Conservation (phyloP, 306 rosid genomes). For the Trifolium fragiferum region DNA sequence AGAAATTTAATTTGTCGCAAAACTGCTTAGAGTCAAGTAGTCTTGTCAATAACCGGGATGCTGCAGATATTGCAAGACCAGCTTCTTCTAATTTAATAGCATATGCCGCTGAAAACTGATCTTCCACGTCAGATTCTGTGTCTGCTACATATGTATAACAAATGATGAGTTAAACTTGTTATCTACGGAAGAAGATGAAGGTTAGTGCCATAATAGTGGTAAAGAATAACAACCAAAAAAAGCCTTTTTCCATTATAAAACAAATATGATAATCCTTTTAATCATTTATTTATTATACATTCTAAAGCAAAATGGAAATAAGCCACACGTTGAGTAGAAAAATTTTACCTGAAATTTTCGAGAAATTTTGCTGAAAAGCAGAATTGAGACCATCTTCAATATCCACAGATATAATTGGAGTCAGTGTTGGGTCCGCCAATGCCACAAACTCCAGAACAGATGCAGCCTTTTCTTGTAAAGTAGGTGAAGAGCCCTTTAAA, state of each 20-base stretch:
- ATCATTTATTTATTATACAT: slow-evolving; percentile 16
- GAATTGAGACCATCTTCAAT: slow-evolving; percentile 70
- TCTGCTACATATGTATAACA: slow-evolving; percentile 38
- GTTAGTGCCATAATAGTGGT: not conserved
- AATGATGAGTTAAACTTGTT: slow-evolving; percentile 32
- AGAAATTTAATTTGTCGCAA: slow-evolving; percentile 49
- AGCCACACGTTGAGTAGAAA: not conserved
- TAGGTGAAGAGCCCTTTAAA: slow-evolving; percentile 66
- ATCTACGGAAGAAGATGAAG: slow-evolving; percentile 19
- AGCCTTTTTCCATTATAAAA: not conserved
- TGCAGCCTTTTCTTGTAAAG: slow-evolving; percentile 78
- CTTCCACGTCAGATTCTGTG: slow-evolving; percentile 61
- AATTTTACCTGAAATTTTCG: slow-evolving; percentile 57
- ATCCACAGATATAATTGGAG: slow-evolving; percentile 50
- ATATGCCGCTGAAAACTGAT: slow-evolving; percentile 61
- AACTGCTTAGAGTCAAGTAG: slow-evolving; percentile 63
- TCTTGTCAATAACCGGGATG: slow-evolving; percentile 72
- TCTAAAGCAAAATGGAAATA: not conserved
- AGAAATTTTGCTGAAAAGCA: slow-evolving; percentile 64
- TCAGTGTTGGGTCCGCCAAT: slow-evolving; percentile 64
- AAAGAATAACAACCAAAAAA: slow-evolving; percentile 1
- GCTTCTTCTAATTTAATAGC: slow-evolving; percentile 83
- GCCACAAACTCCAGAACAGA: slow-evolving; percentile 76
- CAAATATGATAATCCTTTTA: not conserved
- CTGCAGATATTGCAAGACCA: slow-evolving; percentile 86